phyloP scores from a whole-genome alignment of 2,329 filamentous ascomycete genomes.

The Ascochyta rabiei region DNA sequence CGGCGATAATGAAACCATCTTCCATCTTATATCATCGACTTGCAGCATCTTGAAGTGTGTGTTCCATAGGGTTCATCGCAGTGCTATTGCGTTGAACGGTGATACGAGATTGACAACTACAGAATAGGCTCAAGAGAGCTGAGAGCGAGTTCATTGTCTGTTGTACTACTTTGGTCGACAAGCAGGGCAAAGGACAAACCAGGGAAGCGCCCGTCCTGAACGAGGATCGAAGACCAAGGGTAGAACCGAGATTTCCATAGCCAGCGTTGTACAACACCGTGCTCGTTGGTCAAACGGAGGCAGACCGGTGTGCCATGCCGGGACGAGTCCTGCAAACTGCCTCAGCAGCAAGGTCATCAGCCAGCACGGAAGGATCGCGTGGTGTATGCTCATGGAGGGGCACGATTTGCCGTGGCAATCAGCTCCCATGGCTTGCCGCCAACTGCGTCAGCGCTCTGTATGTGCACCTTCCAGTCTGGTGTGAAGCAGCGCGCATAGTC shows the following conservation, averaged over 20 bases:
- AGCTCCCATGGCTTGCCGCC: conserved; percentile 45
- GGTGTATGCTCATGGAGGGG: background rate
- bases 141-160: background rate
- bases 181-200: background rate
- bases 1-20: background rate
- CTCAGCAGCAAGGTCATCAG: no score
- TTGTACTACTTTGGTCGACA: background rate
- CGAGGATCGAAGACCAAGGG: background rate
- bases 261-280: background rate
- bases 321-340: no score
- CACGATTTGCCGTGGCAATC: conserved; percentile 29
- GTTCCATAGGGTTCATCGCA: no score
- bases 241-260: background rate
- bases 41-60: no score
- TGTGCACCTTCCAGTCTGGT: conserved; percentile 23
- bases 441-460: conserved; percentile 29
- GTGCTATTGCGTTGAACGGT: background rate
- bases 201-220: background rate
- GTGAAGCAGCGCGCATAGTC: conserved; percentile 40
- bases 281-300: no score
- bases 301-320: no score
- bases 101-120: background rate
- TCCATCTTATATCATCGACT: background rate
- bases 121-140: background rate
- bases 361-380: background rate